Evolutionary conservation across 169 alveolate genomes (phyloP).

Genomic region (Cryptosporidium ubiquitum): DNA sequence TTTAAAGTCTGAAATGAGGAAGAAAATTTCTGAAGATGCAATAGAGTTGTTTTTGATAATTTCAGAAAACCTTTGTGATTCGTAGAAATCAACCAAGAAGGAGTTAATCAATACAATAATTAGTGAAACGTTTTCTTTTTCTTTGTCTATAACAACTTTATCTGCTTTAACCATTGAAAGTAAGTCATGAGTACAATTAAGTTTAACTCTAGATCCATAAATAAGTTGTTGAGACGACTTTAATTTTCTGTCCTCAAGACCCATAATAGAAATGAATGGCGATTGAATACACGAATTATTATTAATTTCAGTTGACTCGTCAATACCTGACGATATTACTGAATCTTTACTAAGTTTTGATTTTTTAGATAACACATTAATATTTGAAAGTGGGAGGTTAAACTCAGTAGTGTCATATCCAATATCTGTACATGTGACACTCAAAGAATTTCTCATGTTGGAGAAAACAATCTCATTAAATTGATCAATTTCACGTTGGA

Average conservation of each 20-base stretch:
- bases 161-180: conserved; percentile 38
- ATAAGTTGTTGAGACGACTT: conserved; percentile 42
- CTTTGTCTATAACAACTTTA: not conserved
- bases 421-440: conserved; percentile 38
- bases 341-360: not conserved
- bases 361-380: not conserved
- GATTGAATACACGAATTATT: conserved; percentile 52
- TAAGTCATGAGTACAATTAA: conserved; percentile 52
- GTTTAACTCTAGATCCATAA: conserved; percentile 38
- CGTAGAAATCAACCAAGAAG: conserved; percentile 66
- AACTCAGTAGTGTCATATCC: conserved; percentile 12
- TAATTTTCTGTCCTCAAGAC: conserved; percentile 3
- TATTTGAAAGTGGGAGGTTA: conserved; percentile 45
- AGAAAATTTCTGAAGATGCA: conserved; percentile 57
- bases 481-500: conserved; percentile 39
- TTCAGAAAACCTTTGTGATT: conserved; percentile 65
- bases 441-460: conserved; percentile 40
- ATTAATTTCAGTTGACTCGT: not conserved
- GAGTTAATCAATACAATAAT: conserved; percentile 33
- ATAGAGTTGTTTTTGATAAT: conserved; percentile 44
- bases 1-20: conserved; percentile 57
- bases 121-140: conserved; percentile 17
- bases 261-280: conserved; percentile 53
- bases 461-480: conserved; percentile 17
- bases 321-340: not conserved